Conservation (phyloP, 192 early-diverging fungal species). For the Rhizophagus sp. region DNA sequence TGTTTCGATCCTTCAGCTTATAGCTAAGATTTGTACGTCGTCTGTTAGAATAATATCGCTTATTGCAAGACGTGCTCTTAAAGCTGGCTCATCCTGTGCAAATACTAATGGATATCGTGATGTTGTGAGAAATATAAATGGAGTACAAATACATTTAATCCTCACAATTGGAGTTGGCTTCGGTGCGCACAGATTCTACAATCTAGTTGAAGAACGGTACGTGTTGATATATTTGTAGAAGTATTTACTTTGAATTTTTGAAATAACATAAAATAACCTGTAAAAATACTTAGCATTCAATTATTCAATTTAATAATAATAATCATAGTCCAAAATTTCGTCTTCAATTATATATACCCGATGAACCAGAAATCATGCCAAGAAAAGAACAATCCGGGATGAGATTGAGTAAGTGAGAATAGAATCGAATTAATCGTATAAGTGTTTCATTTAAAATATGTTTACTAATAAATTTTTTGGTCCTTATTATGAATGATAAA, state of each 20-base stretch:
- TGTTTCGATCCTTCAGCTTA: background rate
- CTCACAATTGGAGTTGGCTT: background rate
- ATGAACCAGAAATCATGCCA: background rate
- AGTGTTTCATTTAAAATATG: background rate
- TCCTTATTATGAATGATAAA: background rate
- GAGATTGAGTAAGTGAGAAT: background rate
- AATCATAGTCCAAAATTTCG: background rate
- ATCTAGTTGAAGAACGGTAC: background rate
- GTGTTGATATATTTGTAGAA: background rate
- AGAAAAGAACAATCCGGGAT: background rate
- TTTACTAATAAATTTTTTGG: background rate
- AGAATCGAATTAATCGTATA: background rate
- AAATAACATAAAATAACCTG: too few relatives aligned
- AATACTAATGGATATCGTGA: background rate
- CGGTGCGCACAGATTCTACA: background rate
- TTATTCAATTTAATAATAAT: too few relatives aligned
- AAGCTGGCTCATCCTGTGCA: background rate
- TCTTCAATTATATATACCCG: background rate
- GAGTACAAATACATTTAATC: background rate
- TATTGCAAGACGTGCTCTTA: background rate
- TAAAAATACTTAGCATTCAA: too few relatives aligned
- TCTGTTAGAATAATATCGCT: background rate
- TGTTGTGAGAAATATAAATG: background rate
- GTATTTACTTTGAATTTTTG: too few relatives aligned
- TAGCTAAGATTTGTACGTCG: background rate